A percentile compares a stretch with the other conserved stretches of the same genome.
phyloP scores from a whole-genome alignment of 805 yeast genomes.

The Yarrowia alimentaria region DNA sequence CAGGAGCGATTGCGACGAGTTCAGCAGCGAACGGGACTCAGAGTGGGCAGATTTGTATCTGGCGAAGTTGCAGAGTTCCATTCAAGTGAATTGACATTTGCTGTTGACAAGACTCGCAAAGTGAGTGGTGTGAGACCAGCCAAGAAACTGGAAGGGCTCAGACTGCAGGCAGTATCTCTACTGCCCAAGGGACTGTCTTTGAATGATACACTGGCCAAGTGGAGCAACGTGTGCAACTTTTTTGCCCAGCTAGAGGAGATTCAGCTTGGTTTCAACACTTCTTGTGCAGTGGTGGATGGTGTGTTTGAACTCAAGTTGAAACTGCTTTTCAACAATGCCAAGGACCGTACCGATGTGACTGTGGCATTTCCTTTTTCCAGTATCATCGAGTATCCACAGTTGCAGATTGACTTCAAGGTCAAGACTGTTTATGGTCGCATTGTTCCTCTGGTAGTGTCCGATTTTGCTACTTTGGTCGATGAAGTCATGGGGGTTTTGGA shows the following conservation, averaged over 20 bases:
- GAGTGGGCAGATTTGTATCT: neutral
- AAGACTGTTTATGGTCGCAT: constrained; percentile 12
- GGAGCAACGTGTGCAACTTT: too few species aligned
- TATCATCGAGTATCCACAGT: neutral
- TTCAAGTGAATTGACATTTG: too few species aligned
- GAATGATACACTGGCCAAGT: too few species aligned
- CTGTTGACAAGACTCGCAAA: too few species aligned
- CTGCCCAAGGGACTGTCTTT: too few species aligned
- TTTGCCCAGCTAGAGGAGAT: neutral
- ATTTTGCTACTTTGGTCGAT: too few species aligned
- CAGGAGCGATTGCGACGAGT: neutral
- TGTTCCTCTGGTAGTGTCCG: too few species aligned
- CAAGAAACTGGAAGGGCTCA: too few species aligned
- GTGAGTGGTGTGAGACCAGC: too few species aligned
- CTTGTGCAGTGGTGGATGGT: neutral
- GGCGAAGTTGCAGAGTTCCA: neutral
- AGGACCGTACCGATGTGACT: neutral
- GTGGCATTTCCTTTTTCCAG: constrained; percentile 4
- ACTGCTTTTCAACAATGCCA: neutral
- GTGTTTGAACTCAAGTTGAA: constrained; percentile 2
- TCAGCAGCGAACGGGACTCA: neutral
- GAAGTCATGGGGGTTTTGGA: too few species aligned
- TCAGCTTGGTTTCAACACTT: neutral
- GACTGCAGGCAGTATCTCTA: too few species aligned
- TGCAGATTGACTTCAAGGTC: neutral